Base-by-base conservation (phyloP, 331 rosid genomes). In the Spiraea crenata region DNA sequence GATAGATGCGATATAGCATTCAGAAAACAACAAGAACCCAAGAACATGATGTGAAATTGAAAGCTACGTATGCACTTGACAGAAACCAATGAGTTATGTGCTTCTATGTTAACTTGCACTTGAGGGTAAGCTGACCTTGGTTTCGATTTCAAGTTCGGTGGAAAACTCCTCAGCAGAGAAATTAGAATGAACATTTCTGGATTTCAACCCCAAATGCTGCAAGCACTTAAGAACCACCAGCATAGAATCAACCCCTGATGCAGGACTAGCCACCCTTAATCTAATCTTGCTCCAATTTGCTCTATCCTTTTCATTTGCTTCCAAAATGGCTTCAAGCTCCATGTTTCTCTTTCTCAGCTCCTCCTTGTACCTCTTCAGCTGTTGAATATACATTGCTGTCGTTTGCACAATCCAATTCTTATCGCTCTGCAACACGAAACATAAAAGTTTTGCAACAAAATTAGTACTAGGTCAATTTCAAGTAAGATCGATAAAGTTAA, bases 381-480 rank as follows among this genome's bases (percentile, higher is more conserved):
- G 70, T 65, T 75, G 44, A 66, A 92, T 86, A 58, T 76, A 84
- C 80, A 39, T 75, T 2, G 86, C 63, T 2, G 96, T 88, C 46
- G 25, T 69, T 74, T 83, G 83, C 68, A 90, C 76, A 25, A 85
- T 85, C 38, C 93, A 85, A 13, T 88, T 90, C 85, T 82, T 86
- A 57, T 92, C 96, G 42, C 66, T 81, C 98, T 92, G 83, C 80
- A 45, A 7, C 17, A 38, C 5, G 49, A 0, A 17, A 54, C 9
- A 42, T 14, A 17, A 49, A 45, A 1, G 15, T 19, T 31, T 3
- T 10, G 14, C 6, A 49, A 17, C 31, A 2, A 25, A 25, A 25
- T 25, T 25, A 25, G 31, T 25, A 25, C 31, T 25, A 1, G 31
- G 31, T 25, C 31, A 25, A 0, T 25, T 25, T 25, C 31, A 25